phyloP scores from a whole-genome alignment of 163 green algal genomes.

The Prototheca wickerhamii region DNA sequence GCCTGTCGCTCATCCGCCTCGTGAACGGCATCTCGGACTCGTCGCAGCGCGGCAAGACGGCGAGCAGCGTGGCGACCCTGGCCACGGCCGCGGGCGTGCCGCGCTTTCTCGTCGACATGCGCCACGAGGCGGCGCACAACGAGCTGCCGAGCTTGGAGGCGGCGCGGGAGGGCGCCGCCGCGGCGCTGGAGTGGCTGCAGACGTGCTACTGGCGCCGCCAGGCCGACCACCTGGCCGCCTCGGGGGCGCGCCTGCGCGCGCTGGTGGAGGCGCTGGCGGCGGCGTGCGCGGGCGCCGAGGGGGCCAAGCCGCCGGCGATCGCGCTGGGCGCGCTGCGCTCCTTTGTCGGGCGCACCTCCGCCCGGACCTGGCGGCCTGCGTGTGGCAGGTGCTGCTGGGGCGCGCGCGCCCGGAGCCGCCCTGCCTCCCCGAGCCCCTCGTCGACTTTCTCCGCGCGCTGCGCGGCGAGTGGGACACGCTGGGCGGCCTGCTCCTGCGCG shows the following conservation, averaged over 20 bases:
- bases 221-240: slow-evolving; percentile 15
- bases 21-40: slow-evolving; percentile 64
- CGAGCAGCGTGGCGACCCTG: slow-evolving; percentile 37
- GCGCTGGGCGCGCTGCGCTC: background rate
- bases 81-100: slow-evolving; percentile 50
- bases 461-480: too few species aligned
- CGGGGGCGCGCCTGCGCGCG: background rate
- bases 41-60: slow-evolving; percentile 41
- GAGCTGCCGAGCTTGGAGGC: slow-evolving; percentile 62
- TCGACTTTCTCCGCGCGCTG: too few species aligned
- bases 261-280: slow-evolving; percentile 3
- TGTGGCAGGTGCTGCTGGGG: background rate
- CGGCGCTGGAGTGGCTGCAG: slow-evolving; percentile 61
- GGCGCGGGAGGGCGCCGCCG: slow-evolving; percentile 42
- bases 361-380: background rate
- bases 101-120: slow-evolving; percentile 64
- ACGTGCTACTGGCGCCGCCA: slow-evolving; percentile 62
- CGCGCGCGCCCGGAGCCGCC: too few species aligned
- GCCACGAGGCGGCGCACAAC: slow-evolving; percentile 77
- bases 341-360: background rate
- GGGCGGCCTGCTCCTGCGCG: background rate
- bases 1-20: slow-evolving; percentile 42
- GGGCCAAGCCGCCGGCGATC: too few species aligned
- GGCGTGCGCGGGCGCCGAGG: background rate
- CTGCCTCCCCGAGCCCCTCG: background rate